phyloP scores from a whole-genome alignment of 2,329 filamentous ascomycete species.

The Falciphora oryzae region DNA sequence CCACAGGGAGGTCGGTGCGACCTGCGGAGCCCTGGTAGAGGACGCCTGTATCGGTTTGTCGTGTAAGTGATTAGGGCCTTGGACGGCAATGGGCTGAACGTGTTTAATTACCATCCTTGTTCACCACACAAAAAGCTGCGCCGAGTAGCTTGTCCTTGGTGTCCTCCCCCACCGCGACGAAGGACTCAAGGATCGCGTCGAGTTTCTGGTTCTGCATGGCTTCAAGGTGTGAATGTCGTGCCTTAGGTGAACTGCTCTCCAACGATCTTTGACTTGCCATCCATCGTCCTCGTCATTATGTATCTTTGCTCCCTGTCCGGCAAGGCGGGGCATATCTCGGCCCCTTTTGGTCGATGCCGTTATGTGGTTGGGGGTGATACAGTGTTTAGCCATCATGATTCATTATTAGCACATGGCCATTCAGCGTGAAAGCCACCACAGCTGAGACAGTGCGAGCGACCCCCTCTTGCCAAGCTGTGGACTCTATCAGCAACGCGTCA shows the following conservation, averaged over 20 bases:
- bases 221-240: background rate
- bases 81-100: background rate
- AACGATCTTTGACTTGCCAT: too few species aligned
- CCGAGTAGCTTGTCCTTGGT: constrained; percentile 26
- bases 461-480: too few species aligned
- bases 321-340: too few species aligned
- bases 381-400: too few species aligned
- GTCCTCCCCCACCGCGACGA: constrained; percentile 18
- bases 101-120: constrained; percentile 18
- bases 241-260: background rate
- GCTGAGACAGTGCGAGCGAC: too few species aligned
- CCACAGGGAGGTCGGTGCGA: constrained; percentile 24
- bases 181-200: constrained; percentile 19
- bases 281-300: too few species aligned
- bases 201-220: constrained; percentile 15
- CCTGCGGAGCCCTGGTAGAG: constrained; percentile 32
- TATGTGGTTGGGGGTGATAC: too few species aligned
- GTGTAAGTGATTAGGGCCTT: background rate
- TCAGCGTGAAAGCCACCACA: too few species aligned
- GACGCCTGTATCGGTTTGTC: constrained; percentile 18
- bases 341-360: too few species aligned
- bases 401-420: too few species aligned
- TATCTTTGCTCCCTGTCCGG: too few species aligned
- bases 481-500: too few species aligned
- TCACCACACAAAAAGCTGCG: constrained; percentile 22